Percentiles rank a stretch among this genome's conserved stretches.
These are phyloP conservation scores for Diplodia scrobiculata DNA, from an alignment of 2,329 filamentous ascomycete genomes.

Conservation along the genomic window DNA sequence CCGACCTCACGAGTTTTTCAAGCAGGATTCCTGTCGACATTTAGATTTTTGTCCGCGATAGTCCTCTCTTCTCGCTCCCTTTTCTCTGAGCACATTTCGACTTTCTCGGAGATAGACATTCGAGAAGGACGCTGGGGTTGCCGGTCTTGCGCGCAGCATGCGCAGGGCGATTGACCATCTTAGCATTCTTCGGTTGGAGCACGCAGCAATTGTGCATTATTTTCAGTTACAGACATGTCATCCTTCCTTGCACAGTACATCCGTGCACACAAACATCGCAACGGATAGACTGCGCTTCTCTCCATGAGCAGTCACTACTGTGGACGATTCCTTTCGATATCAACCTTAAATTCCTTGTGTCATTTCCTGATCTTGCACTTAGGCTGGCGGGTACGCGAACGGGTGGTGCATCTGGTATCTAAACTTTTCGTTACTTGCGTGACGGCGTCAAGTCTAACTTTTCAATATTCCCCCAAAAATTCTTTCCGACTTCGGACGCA, in stretches of 20 bases:
- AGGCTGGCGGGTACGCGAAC: constrained; percentile 19
- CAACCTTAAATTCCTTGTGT: constrained; percentile 23
- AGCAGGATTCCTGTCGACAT: constrained; percentile 15
- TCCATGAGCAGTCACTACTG: constrained; percentile 15
- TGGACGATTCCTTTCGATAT: constrained; percentile 17
- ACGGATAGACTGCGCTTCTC: constrained; percentile 15
- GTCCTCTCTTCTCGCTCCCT: constrained; percentile 17
- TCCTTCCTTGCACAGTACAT: constrained; percentile 15
- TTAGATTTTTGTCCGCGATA: constrained; percentile 24
- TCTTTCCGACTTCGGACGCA: background rate
- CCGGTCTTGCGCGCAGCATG: background rate
- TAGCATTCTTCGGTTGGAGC: background rate
- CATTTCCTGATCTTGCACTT: constrained; percentile 14
- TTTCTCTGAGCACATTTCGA: constrained; percentile 7
- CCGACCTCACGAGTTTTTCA: constrained; percentile 20
- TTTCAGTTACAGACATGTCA: constrained; percentile 25
- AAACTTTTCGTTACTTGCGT: constrained; percentile 17
- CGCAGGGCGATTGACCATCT: background rate
- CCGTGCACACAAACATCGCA: constrained; percentile 8
- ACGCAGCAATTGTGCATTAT: constrained; percentile 24
- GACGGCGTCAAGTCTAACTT: constrained; percentile 25
- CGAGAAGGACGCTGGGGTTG: constrained; percentile 1
- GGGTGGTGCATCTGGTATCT: constrained; percentile 28
- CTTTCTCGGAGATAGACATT: background rate
- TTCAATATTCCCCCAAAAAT: constrained; percentile 27